Conservation (phyloP, 306 rosid genomes). For the Cucurbita argyrosperma region DNA sequence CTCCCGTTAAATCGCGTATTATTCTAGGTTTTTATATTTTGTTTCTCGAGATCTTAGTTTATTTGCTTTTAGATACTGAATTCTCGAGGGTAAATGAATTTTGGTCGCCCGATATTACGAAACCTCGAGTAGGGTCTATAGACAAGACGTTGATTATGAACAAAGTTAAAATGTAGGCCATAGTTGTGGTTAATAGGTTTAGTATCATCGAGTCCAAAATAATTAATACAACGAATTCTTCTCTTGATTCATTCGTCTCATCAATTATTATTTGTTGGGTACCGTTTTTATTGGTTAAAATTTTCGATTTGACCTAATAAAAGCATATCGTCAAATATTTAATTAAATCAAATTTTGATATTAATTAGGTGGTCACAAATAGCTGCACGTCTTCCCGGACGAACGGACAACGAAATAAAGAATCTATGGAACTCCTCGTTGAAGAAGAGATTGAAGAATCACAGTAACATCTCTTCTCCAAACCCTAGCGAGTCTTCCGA, state of each 20-base stretch:
- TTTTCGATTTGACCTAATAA: neutral
- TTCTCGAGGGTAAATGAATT: neutral
- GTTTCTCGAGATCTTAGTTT: neutral
- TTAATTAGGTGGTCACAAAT: slow-evolving; percentile 79
- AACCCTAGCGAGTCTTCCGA: slow-evolving; percentile 35
- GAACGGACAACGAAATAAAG: slow-evolving; percentile 89
- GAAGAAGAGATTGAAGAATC: slow-evolving; percentile 38
- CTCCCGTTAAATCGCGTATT: neutral
- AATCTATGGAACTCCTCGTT: slow-evolving; percentile 89
- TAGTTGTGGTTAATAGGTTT: neutral
- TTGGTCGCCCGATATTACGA: neutral
- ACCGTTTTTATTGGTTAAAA: neutral
- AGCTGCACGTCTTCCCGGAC: slow-evolving; percentile 89
- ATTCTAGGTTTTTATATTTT: no score
- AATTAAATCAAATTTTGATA: neutral
- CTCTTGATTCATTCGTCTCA: neutral
- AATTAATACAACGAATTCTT: neutral
- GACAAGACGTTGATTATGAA: neutral
- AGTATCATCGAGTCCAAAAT: neutral
- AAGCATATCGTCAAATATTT: neutral
- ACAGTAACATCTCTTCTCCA: slow-evolving; percentile 18
- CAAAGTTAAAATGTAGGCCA: neutral
- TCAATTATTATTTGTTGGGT: neutral
- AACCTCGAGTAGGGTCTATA: neutral
- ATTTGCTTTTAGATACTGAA: no score